These are phyloP conservation scores for Puccinia horiana DNA, from an alignment of 1,284 basidiomycete species.

Conservation along the genomic window DNA sequence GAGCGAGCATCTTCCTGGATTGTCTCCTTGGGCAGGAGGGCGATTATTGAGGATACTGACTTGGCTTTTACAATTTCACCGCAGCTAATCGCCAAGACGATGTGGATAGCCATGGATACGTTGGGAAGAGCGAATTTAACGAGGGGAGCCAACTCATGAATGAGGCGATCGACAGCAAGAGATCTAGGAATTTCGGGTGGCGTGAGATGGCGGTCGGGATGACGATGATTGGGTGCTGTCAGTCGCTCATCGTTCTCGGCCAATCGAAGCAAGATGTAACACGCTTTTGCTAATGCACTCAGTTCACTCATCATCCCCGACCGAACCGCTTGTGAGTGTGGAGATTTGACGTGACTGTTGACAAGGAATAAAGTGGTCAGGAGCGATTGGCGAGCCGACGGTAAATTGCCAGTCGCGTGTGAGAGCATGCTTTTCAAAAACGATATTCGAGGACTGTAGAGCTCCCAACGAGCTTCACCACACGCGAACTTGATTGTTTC, in stretches of 20 bases:
- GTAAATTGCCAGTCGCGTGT: conserved; percentile 22
- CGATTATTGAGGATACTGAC: conserved; percentile 6
- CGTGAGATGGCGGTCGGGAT: neutral
- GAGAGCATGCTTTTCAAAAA: conserved; percentile 44
- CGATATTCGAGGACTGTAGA: neutral
- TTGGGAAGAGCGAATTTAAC: neutral
- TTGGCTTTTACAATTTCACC: conserved; percentile 35
- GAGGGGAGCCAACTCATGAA: neutral
- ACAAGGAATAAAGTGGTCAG: neutral
- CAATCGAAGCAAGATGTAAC: conserved; percentile 10
- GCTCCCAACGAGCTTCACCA: neutral
- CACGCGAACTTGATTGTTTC: neutral
- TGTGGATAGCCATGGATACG: neutral
- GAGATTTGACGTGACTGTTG: neutral
- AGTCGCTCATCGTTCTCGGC: neutral
- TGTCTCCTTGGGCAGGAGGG: neutral
- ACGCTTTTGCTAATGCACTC: neutral
- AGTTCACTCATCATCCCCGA: neutral
- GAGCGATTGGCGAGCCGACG: conserved; percentile 14
- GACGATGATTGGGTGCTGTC: neutral
- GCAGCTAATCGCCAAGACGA: conserved; percentile 37
- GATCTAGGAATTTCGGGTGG: neutral
- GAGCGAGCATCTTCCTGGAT: neutral
- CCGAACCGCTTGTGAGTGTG: neutral
- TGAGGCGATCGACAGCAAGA: conserved; percentile 1